Base-by-base conservation (phyloP, 2,329 filamentous ascomycete species). In the Monilinia fructigena region DNA sequence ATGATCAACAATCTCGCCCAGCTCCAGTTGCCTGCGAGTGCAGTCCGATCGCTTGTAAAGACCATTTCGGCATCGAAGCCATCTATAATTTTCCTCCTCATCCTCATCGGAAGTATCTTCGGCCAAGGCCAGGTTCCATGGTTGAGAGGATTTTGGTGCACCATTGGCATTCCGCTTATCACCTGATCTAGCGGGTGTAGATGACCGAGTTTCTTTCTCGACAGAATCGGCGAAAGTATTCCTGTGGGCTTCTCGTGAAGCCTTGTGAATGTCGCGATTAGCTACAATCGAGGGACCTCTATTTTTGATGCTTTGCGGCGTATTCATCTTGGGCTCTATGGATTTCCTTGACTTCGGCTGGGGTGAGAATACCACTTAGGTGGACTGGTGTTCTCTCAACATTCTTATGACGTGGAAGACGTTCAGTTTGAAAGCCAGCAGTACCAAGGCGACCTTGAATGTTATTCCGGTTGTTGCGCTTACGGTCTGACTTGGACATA, bases 401-500 rank as follows among this genome's bases (percentile, higher is more conserved):
- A 47, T 66, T 47, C 23, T 28, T 38, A 45, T 55, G 50, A 6
- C 45, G 42, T 42, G 38, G 40, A 31, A 38, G 66, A 23, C 63
- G 63, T 42, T 62, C 63, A 6, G 66, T 58, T 59, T 62, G 50
- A 12, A 60, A 50, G 31, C 28, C 56, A 18, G 56, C 6, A 5
- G 31, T 38, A 40, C 35, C 54, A n/a, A n/a, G 28, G 4, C 63
- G 63, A 23, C 63, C 54, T 11, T 42, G 47, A 52, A 45, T 42
- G 16, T 64, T 52, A 14, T 62, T 55, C 35, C 56, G 26, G 4
- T 8, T 28, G 6, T n/a, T 58, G 40, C 63, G 55, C 28, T 66
- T 66, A 18, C 66, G 66, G 20, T 68, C 66, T 14, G 55, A 61
- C 47, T 66, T 42, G 3, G 66, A 47, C 35, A 40, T 40, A 20